Base-by-base conservation (phyloP, 2,329 filamentous ascomycete genomes). In the Pseudocercospora eumusae region DNA sequence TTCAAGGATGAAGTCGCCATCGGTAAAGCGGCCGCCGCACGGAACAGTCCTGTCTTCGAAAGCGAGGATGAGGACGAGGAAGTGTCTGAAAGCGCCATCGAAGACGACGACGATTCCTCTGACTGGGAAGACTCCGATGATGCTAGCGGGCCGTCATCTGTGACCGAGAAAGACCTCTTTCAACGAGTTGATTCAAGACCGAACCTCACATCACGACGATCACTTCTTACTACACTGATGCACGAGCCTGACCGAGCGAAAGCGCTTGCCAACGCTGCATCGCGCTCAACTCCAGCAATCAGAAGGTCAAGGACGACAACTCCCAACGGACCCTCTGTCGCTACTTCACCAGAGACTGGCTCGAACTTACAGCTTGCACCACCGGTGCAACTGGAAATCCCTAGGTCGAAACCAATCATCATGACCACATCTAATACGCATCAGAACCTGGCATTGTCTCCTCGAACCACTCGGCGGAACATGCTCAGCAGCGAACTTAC, bases 401-500 rank as follows among this genome's bases (percentile, higher is more conserved):
- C 89, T 45, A 84, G 88, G 47, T 88, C 91, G 1, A 92, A 93
- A 75, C 92, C 93, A 27, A 96, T 96, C 72, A 85, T 88, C 71
- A 85, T 88, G 73, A 88, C 86, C 13, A 84, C 88, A 20, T 84
- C 84, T n/a, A 87, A 87, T 61, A 80, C 80, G 5, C 86, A 90
- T 67, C 89, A 91, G 27, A 64, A 69, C 31, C 64, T 72, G 11
- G 90, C 92, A 1, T 84, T 96, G 67, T 98, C 95, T 4, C 95
- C 95, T 3, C 87, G 92, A 61, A 97, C 93, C 0, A 97, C 93
- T 0, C 86, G 95, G 56, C 86, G 93, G 64, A 96, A 97, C 77
- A 99, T 99, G 95, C 84, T 99, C 60, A 89, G 91, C 8, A 96
- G 91, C 0, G 95, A 99, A 79, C 82, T 99, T 59, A 97, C 93